Base-by-base conservation (phyloP, 305 asterid genomes). In the Fraxinus sp. region DNA sequence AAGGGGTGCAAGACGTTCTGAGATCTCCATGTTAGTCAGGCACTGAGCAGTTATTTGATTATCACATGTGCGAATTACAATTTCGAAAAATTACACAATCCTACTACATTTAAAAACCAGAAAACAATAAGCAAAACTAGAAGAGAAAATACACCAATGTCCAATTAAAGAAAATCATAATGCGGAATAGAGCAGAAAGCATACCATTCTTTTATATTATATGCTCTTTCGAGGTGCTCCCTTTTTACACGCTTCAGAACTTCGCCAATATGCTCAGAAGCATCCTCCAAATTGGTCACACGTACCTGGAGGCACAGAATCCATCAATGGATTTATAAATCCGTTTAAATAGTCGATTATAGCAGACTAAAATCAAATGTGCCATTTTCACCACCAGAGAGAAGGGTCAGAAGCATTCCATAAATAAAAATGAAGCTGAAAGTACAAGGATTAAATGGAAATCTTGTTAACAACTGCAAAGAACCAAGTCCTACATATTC, bases 241-340 rank as follows among this genome's bases (percentile, higher is more conserved):
- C 88, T 93, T 86, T 96, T 96, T 43, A 96, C 99, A 13, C 98
- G 97, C 77, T 86, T 91, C 86, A 94, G 84, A 85, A 93, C 98
- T 89, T 96, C 98, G 37, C 98, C 97, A 39, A 96, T 96, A 86
- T 94, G 98, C 88, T 96, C 98, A 3, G 98, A 20, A 82, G 99
- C 98, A 92, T 96, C 99, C 26, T 85, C 91, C 91, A 94, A 88
- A 88, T 94, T 96, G 26, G 98, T 94, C 78, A 96, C 97, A 16
- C 97, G 94, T 49, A 96, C 99, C 99, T 96, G 85, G 64, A 75
- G 57, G 82, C 55, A 80, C 57, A 11, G 75, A 80, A 64, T 22
- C 79, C 39, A 70, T 7, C 7, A 36, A 59, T 26, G 72, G 28
- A 35, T 32, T 22, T 57, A 78, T 59, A 20, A 20, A 83, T 77